phyloP scores from a whole-genome alignment of 2,329 filamentous ascomycete genomes.

The Aspergillus pseudoterreus region DNA sequence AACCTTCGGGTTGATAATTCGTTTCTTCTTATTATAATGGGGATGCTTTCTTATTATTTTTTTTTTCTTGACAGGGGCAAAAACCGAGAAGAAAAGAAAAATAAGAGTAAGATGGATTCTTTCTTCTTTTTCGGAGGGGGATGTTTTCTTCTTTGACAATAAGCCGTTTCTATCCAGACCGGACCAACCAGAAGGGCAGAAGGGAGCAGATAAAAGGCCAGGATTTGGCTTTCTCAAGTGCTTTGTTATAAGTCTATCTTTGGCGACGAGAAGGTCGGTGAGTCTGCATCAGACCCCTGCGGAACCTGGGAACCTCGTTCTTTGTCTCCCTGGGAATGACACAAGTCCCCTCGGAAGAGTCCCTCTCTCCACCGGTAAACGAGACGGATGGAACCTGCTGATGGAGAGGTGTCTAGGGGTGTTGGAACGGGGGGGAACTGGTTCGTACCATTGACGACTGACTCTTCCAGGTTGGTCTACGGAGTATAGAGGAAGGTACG shows the following conservation, averaged over 20 bases:
- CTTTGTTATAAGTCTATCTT: conserved; percentile 19
- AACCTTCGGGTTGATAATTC: conserved; percentile 9
- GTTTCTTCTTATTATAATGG: conserved; percentile 6
- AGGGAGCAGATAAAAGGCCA: conserved; percentile 12
- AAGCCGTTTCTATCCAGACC: conserved; percentile 14
- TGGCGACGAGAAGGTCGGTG: not conserved
- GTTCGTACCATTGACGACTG: not conserved
- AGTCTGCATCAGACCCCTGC: not conserved
- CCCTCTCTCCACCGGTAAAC: not conserved
- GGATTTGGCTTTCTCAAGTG: conserved; percentile 16
- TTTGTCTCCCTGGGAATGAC: not conserved
- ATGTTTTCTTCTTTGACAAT: conserved; percentile 17
- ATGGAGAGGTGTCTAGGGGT: not conserved
- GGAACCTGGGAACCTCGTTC: not conserved
- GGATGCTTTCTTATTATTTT: conserved; percentile 5
- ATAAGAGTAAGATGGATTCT: conserved; percentile 1
- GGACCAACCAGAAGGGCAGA: conserved; percentile 19
- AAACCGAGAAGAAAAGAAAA: not conserved
- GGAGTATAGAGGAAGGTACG: not conserved
- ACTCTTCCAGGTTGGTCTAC: not conserved
- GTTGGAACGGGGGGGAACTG: not conserved
- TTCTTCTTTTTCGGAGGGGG: conserved; percentile 5
- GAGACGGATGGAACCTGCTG: not conserved
- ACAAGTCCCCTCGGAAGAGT: not conserved
- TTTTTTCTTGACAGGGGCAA: conserved; percentile 2